Conservation (phyloP, 2,329 filamentous ascomycete species). For the Geosmithia putterillii region DNA sequence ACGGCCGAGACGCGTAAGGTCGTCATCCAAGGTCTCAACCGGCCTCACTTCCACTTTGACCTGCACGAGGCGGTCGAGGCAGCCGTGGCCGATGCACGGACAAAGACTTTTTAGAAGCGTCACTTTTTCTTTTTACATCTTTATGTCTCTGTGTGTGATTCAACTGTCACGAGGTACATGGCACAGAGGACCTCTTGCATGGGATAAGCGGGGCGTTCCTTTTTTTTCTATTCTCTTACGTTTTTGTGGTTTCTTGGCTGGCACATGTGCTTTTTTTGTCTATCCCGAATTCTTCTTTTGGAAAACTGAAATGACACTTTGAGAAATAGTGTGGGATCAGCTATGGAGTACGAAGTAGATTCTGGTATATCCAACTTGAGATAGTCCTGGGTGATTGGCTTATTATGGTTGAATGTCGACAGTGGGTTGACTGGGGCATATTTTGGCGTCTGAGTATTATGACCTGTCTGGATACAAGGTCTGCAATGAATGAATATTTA, state of each 20-base stretch:
- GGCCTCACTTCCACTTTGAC: conserved; percentile 40
- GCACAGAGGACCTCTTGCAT: neutral
- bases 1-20: conserved; percentile 15
- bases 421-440: neutral
- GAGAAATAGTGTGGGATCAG: neutral
- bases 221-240: neutral
- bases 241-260: neutral
- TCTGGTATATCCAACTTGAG: neutral
- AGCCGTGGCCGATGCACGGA: conserved; percentile 22
- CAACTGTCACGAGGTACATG: neutral
- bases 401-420: neutral
- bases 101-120: conserved; percentile 6
- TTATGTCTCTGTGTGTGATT: neutral
- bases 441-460: no score
- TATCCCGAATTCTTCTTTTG: neutral
- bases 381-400: no score
- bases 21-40: conserved; percentile 31
- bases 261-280: neutral
- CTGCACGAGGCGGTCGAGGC: conserved; percentile 35
- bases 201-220: neutral
- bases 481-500: no score
- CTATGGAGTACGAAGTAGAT: neutral
- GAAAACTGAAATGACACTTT: neutral
- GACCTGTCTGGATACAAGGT: no score
- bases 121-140: neutral